phyloP scores from a whole-genome alignment of 148 eudicot genomes.

The Cornus controversa region DNA sequence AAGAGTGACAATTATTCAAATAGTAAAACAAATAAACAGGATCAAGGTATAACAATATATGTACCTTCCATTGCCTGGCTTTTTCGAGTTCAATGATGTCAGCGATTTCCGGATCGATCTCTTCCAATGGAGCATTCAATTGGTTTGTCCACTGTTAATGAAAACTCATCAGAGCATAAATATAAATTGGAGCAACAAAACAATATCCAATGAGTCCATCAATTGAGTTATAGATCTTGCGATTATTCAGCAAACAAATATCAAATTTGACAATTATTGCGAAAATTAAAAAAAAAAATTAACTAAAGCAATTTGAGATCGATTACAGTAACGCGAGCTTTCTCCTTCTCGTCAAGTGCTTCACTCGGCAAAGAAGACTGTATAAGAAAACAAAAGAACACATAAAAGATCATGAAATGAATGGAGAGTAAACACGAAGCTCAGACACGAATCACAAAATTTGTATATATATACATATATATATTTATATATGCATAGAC shows the following conservation, averaged over 20 bases:
- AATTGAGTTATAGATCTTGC: background rate
- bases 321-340: slow-evolving; percentile 54
- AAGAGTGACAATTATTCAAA: background rate
- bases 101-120: slow-evolving; percentile 78
- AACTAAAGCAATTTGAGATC: slow-evolving; percentile 11
- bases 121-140: slow-evolving; percentile 81
- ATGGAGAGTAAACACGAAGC: background rate
- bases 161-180: slow-evolving; percentile 1
- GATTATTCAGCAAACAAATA: background rate
- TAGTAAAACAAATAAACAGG: background rate
- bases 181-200: background rate
- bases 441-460: background rate
- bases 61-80: slow-evolving; percentile 94
- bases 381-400: background rate
- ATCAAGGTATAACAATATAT: background rate
- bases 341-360: slow-evolving; percentile 52
- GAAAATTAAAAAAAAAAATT: background rate
- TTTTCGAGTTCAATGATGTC: slow-evolving; percentile 89
- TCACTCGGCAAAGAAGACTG: slow-evolving; percentile 61
- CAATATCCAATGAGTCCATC: slow-evolving; percentile 3
- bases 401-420: slow-evolving; percentile 5
- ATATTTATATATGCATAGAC: background rate
- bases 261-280: no score
- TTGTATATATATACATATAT: background rate
- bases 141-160: slow-evolving; percentile 74